These are phyloP conservation scores for Fusarium penzigii DNA, from an alignment of 2,329 filamentous ascomycete genomes.

Conservation along the genomic window DNA sequence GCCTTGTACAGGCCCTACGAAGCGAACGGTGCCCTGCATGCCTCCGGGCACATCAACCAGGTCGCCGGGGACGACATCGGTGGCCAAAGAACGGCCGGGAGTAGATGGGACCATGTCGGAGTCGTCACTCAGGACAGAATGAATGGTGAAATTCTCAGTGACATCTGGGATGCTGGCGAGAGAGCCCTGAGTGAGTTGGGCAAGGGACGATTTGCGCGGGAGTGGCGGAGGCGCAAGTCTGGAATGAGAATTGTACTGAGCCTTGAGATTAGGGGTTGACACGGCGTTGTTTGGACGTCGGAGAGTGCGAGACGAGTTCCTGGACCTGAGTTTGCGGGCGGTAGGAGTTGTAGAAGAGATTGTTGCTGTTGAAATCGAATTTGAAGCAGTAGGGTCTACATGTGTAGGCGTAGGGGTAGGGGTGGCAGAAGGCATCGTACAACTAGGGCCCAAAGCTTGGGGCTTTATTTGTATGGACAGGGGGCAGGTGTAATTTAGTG, in stretches of 20 bases:
- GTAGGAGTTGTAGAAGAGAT: slow-evolving; percentile 8
- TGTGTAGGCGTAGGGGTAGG: slow-evolving; percentile 11
- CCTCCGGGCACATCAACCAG: slow-evolving; percentile 87
- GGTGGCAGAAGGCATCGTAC: slow-evolving; percentile 30
- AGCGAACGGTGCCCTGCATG: slow-evolving; percentile 89
- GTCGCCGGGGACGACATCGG: slow-evolving; percentile 73
- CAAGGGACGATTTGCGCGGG: slow-evolving; percentile 71
- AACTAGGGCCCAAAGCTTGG: slow-evolving; percentile 21
- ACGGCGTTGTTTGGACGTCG: slow-evolving; percentile 49
- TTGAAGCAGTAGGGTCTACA: background rate
- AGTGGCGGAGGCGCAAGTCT: slow-evolving; percentile 50
- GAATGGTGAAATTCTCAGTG: slow-evolving; percentile 62
- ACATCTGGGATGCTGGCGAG: slow-evolving; percentile 68
- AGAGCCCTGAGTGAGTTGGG: slow-evolving; percentile 64
- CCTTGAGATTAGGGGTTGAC: slow-evolving; percentile 61
- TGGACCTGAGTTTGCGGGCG: slow-evolving; percentile 23
- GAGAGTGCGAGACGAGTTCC: slow-evolving; percentile 39
- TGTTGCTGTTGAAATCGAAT: background rate
- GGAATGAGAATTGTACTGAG: slow-evolving; percentile 51
- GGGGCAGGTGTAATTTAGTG: background rate
- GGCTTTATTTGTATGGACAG: slow-evolving; percentile 20
- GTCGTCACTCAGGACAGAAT: slow-evolving; percentile 47
- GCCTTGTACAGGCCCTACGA: slow-evolving; percentile 81
- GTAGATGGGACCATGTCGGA: slow-evolving; percentile 54
- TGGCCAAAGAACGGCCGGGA: slow-evolving; percentile 51